Percentiles rank a stretch among this genome's conserved stretches.
These are phyloP conservation scores for Phytophthora agathidicida DNA, from an alignment of 352 stramenopile species.

Conservation along the genomic window DNA sequence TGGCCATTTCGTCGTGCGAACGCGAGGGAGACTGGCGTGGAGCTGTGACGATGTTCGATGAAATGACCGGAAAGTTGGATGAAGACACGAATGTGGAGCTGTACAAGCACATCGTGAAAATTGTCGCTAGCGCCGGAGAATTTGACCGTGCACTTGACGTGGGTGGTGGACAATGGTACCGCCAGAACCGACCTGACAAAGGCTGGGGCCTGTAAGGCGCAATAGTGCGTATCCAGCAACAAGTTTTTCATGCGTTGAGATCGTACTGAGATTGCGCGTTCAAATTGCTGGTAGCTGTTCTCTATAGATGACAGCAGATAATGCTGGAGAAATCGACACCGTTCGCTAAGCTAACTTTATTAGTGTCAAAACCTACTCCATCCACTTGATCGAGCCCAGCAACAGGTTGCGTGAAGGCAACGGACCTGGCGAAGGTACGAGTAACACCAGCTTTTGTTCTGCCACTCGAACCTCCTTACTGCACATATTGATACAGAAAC, in stretches of 20 bases:
- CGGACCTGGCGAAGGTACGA: conserved; percentile 82
- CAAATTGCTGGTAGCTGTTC: conserved; percentile 1
- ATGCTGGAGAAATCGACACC: conserved; percentile 5
- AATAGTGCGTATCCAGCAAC: not conserved
- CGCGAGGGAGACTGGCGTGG: conserved; percentile 70
- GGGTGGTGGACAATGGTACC: conserved; percentile 86
- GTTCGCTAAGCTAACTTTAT: conserved; percentile 35
- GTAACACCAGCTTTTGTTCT: conserved; percentile 81
- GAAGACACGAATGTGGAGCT: conserved; percentile 70
- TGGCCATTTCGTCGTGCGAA: conserved; percentile 68
- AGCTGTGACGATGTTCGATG: conserved; percentile 80
- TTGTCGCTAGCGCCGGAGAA: conserved; percentile 82
- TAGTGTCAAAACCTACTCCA: conserved; percentile 54
- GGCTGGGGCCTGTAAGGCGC: conserved; percentile 51
- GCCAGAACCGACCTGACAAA: conserved; percentile 74
- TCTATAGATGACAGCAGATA: conserved; percentile 3
- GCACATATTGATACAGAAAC: not conserved
- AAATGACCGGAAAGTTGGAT: conserved; percentile 61
- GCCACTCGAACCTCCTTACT: conserved; percentile 82
- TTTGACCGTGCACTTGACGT: conserved; percentile 88
- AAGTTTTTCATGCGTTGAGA: conserved; percentile 2
- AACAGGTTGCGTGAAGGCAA: conserved; percentile 82
- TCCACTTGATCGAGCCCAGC: conserved; percentile 87
- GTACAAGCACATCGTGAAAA: conserved; percentile 85
- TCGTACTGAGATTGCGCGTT: conserved; percentile 2